Base-by-base conservation (phyloP, 768 basidiomycete species). In the Chalciporus chontae region DNA sequence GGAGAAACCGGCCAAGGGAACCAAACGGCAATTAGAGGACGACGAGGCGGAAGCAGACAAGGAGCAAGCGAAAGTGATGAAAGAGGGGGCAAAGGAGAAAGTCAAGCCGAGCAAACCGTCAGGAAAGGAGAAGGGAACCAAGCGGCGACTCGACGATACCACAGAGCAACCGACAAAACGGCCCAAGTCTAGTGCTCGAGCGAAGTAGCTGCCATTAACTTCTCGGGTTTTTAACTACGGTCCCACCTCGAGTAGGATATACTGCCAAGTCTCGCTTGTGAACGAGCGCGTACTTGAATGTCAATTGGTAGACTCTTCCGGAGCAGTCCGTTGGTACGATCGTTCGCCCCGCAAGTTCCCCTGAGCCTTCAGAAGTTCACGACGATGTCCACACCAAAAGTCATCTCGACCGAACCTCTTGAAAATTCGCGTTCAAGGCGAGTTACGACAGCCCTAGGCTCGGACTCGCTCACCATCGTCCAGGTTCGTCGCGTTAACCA, bases 401-500 rank as follows among this genome's bases (percentile, higher is more conserved):
- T 90, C 23, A 59, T 84, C 38, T 77, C 78, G 1, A 70, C 67
- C 1, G 69, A 75, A 13, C 78, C 80, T 26, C 69, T 87, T 55
- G 66, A 77, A 3, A 66, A 73, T 8, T 68, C 74, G 3, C 81
- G 83, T 38, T 83, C 85, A 51, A 85, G 76, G 84, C 82, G 42
- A 63, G 73, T 62, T n/a, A 29, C 14, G 29, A 21, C 38, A 32
- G 34, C 29, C n/a, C 15, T 36, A 14, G 8, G 34, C 34, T 36
- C 13, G 15, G 21, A 21, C 10, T 29, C n/a, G 43, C 48, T 15
- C 26, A 21, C 36, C 24, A 14, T 9, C 45, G 21, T 13, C 6
- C 38, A 94, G 91, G 72, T 96, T 92, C 87, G 75, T 96, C 46
- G 81, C 83, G 8, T 71, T 96, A 59, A 87, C 88, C 68, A 87